phyloP scores from a whole-genome alignment of 2,329 filamentous ascomycete species.

The Gnomoniopsis sp. region DNA sequence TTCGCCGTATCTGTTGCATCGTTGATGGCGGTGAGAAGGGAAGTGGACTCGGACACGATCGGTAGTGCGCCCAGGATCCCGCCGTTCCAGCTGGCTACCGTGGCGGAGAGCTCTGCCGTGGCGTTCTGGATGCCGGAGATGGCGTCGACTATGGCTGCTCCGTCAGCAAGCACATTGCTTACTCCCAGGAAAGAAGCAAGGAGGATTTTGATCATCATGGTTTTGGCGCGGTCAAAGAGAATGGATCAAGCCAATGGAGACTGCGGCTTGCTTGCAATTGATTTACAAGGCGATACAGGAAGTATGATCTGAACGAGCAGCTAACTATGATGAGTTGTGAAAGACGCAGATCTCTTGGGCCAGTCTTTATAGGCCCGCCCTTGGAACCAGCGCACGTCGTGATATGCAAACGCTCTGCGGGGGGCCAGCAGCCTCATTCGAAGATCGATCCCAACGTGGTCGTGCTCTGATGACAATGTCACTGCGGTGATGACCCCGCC shows the following conservation, averaged over 20 bases:
- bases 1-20: constrained; percentile 34
- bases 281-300: not conserved
- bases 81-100: constrained; percentile 36
- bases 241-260: not conserved
- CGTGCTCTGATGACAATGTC: no score
- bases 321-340: no score
- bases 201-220: constrained; percentile 6
- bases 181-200: not conserved
- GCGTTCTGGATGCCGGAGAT: constrained; percentile 32
- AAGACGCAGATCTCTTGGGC: no score
- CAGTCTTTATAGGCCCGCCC: no score
- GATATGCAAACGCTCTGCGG: no score
- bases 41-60: constrained; percentile 36
- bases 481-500: no score
- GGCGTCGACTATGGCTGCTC: constrained; percentile 31
- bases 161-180: constrained; percentile 28
- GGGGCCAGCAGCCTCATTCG: no score
- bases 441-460: no score
- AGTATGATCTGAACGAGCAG: no score
- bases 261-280: not conserved
- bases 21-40: constrained; percentile 38
- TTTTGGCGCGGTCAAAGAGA: not conserved
- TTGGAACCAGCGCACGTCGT: no score
- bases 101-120: constrained; percentile 31
- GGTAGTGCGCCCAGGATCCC: constrained; percentile 35